phyloP scores from a whole-genome alignment of 495 filamentous ascomycete genomes.

The Pyrenula massariospora region DNA sequence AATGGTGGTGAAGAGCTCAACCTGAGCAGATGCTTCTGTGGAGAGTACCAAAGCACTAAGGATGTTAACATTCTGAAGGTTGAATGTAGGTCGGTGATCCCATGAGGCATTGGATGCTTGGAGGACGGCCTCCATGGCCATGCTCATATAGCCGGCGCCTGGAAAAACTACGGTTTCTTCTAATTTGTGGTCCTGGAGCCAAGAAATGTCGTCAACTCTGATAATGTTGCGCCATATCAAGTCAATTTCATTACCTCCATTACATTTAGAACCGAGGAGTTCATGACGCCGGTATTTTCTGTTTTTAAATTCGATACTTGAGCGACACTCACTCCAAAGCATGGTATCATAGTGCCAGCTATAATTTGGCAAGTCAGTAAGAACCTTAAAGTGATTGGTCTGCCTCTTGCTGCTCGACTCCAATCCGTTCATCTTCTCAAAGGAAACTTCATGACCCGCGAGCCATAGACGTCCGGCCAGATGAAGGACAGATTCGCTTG shows the following conservation, averaged over 20 bases:
- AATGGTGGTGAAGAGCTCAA: conserved; percentile 6
- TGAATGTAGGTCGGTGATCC: too few relatives aligned
- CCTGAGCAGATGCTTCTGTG: conserved; percentile 1
- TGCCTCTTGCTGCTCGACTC: background rate
- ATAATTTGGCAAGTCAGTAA: conserved; percentile 33
- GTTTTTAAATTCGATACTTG: conserved; percentile 19
- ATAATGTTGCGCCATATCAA: conserved; percentile 20
- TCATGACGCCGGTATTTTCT: conserved; percentile 21
- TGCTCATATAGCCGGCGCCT: conserved; percentile 11
- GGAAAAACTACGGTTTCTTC: conserved; percentile 15
- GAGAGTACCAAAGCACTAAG: too few relatives aligned
- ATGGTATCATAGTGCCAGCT: conserved; percentile 24
- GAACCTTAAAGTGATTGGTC: conserved; percentile 3
- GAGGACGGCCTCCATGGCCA: conserved; percentile 29
- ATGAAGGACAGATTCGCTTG: conserved; percentile 8
- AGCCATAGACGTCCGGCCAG: conserved; percentile 14
- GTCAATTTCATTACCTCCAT: conserved; percentile 11
- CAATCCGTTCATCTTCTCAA: background rate
- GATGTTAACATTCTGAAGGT: conserved; percentile 1
- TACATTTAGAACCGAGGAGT: conserved; percentile 23
- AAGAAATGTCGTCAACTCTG: conserved; percentile 17
- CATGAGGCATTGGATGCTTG: conserved; percentile 9
- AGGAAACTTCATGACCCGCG: background rate
- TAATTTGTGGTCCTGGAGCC: conserved; percentile 21
- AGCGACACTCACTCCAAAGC: conserved; percentile 31